phyloP scores from a whole-genome alignment of 139 green algal genomes.

The Auxenochlorella pyrenoidosa region DNA sequence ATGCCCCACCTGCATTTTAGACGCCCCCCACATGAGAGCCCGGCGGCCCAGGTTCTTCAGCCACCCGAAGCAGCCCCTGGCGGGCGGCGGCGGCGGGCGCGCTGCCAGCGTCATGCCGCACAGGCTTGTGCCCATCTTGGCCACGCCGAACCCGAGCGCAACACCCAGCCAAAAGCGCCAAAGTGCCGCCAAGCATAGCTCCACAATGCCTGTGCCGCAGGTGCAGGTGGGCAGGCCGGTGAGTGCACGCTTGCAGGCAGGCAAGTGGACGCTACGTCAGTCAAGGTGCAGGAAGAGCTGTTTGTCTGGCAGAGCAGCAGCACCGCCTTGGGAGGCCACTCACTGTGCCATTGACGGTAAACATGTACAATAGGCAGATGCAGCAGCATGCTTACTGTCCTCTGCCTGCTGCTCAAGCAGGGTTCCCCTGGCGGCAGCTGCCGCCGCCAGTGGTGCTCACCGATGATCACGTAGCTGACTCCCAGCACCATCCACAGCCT shows the following conservation, averaged over 20 bases:
- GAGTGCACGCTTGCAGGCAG: no score
- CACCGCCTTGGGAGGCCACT: no score
- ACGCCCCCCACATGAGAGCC: conserved; percentile 30
- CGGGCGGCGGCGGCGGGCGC: conserved; percentile 18
- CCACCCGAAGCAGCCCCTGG: conserved; percentile 29
- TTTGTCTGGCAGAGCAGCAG: no score
- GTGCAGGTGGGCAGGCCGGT: no score
- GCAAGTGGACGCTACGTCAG: no score
- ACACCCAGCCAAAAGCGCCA: conserved; percentile 29
- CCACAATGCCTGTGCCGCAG: conserved; percentile 10
- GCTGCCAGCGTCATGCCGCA: conserved; percentile 30
- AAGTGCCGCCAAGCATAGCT: conserved; percentile 16
- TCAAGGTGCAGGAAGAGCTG: no score
- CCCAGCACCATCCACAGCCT: conserved; percentile 28
- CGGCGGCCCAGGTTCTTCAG: neutral
- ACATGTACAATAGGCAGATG: neutral
- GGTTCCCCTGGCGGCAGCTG: no score
- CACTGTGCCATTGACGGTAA: no score
- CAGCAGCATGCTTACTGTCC: neutral
- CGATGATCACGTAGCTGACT: neutral
- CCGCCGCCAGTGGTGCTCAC: neutral
- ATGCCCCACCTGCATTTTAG: conserved; percentile 31
- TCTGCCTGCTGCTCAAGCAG: neutral
- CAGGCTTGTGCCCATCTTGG: conserved; percentile 38
- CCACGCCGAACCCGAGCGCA: conserved; percentile 30